Evolutionary conservation across 2,329 filamentous ascomycete species (phyloP).

Genomic region (Escovopsis weberi): DNA sequence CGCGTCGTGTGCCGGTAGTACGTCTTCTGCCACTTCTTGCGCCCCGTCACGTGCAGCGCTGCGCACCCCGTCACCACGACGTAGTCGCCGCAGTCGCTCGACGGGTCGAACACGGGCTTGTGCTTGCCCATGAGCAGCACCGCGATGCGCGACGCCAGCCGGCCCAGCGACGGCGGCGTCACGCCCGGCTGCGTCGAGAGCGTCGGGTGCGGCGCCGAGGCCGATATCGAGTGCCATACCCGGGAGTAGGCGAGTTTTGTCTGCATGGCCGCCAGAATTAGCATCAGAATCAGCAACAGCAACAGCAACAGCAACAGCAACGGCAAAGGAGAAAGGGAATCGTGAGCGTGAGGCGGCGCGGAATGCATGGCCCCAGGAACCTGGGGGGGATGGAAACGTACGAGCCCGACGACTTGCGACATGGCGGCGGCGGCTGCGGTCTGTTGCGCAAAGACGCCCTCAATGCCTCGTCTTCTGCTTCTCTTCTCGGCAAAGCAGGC

Average conservation of each 20-base stretch:
- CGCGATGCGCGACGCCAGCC: slow-evolving; percentile 77
- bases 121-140: slow-evolving; percentile 92
- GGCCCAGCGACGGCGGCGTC: slow-evolving; percentile 69
- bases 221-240: slow-evolving; percentile 81
- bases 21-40: slow-evolving; percentile 84
- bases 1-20: slow-evolving; percentile 93
- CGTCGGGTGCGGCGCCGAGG: slow-evolving; percentile 46
- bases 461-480: slow-evolving; percentile 7
- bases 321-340: too few species aligned
- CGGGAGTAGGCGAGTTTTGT: slow-evolving; percentile 93
- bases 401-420: slow-evolving; percentile 68
- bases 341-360: too few species aligned
- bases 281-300: neutral
- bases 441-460: slow-evolving; percentile 3
- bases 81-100: slow-evolving; percentile 97
- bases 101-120: slow-evolving; percentile 95
- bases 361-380: too few species aligned
- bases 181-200: slow-evolving; percentile 43
- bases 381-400: slow-evolving; percentile 23
- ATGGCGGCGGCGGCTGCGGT: slow-evolving; percentile 29
- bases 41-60: slow-evolving; percentile 74
- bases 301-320: too few species aligned
- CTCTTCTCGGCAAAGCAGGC: too few species aligned
- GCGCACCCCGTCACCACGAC: slow-evolving; percentile 87
- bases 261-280: slow-evolving; percentile 30